phyloP scores from a whole-genome alignment of 2,329 filamentous ascomycete species.

The Alternaria gansuensis region DNA sequence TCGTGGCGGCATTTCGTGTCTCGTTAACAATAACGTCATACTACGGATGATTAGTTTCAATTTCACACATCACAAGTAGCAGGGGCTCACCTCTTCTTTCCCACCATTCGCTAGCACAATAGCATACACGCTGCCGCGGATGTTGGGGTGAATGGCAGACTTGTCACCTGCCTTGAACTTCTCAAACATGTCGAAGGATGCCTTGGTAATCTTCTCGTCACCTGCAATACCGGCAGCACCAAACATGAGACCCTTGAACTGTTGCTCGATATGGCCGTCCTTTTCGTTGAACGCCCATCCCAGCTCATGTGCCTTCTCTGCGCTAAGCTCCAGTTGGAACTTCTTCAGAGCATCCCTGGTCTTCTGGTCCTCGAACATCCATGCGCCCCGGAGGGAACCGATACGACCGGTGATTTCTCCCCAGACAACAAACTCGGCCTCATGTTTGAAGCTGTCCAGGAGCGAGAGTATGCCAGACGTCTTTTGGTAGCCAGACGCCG shows the following conservation, averaged over 20 bases:
- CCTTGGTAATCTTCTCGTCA: constrained; percentile 78
- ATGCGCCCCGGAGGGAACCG: constrained; percentile 79
- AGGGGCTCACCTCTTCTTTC: constrained; percentile 72
- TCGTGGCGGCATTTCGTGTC: constrained; percentile 77
- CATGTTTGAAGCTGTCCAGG: constrained; percentile 80
- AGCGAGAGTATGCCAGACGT: constrained; percentile 88
- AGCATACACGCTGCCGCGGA: constrained; percentile 84
- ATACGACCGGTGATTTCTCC: constrained; percentile 86
- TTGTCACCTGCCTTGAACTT: constrained; percentile 83
- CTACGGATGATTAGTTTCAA: constrained; percentile 52
- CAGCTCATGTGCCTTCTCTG: constrained; percentile 81
- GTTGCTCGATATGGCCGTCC: constrained; percentile 89
- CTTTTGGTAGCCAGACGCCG: constrained; percentile 90
- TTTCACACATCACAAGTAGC: not conserved
- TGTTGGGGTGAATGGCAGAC: constrained; percentile 87
- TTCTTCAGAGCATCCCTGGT: constrained; percentile 78
- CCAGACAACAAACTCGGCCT: constrained; percentile 93
- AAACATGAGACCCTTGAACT: constrained; percentile 94
- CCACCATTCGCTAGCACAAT: constrained; percentile 86
- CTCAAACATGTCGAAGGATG: constrained; percentile 88
- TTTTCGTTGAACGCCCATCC: constrained; percentile 87
- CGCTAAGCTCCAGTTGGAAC: constrained; percentile 82
- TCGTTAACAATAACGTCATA: constrained; percentile 80
- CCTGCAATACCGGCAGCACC: constrained; percentile 81
- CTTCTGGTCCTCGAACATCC: constrained; percentile 84